Evolutionary conservation across 2,329 filamentous ascomycete genomes (phyloP), one percentile per base, ranked within the genome.

Genomic region (Annulohypoxylon truncatum): DNA sequence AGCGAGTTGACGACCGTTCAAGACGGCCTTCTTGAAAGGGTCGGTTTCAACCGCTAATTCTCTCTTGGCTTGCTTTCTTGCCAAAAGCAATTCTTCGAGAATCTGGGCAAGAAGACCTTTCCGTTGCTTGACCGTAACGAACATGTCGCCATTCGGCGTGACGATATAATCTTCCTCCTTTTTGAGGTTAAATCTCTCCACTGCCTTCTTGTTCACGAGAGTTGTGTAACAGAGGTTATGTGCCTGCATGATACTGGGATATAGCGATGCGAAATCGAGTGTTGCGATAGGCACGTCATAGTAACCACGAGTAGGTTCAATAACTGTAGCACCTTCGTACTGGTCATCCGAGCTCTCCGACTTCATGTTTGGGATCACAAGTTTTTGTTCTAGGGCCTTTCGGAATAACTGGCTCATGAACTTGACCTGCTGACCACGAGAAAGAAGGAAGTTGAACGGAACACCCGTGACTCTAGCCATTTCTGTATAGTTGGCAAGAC

Each of bases 401-500:
- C 96, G 90, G 85, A 97, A 99, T 13, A 99, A 84, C 77, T 99
- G 96, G 77, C 94, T 98, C 81, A 99, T 88, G 81, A 99, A 99
- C 76, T 97, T 97, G 77, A 99, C 90, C 79, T 99, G 96, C 78
- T 99, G 96, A 46, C 96, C 96, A 76, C 94, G 90, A 22, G 96
- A 89, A 1, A 99, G 86, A 46, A 99, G 85, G 76, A 91, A 97
- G 77, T 97, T 98, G 84, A 99, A 99, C 0, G 96, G 96, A 3
- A 99, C 95, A 73, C 96, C 96, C 24, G 96, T 99, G 80, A 99
- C 96, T 88, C 96, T 96, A 62, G 96, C 95, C 96, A 99, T 99
- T 81, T 99, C 96, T 0, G 96, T 98, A 76, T 98, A 98, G 78
- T 99, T 99, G 80, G 97, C 92, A n/a, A 99, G 84, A 80, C 96